Base-by-base conservation (phyloP, 2,329 filamentous ascomycete genomes). In the Cyclaneusma minus region DNA sequence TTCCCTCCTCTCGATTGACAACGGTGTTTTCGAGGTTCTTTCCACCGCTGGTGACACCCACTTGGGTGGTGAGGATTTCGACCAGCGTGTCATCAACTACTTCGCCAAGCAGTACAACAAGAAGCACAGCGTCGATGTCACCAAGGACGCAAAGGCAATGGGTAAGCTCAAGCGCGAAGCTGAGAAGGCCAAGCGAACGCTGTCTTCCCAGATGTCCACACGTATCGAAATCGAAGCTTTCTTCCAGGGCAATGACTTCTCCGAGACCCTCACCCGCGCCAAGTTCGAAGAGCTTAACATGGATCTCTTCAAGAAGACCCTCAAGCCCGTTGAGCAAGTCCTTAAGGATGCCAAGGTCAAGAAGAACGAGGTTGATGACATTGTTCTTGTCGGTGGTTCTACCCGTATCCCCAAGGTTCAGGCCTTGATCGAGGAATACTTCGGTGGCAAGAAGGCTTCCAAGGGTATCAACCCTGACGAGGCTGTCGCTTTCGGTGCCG, bases 391-490 rank as follows among this genome's bases (percentile, higher is more conserved):
- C 37, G 89, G 89, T 74, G 89, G 89, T 58, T 95, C 89, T 35
- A 95, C 89, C 41, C 87, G 89, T 81, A 95, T 98, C 44, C 87
- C 89, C 55, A 95, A 94, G 79, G 85, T 95, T 41, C 79, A 91
- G 62, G 55, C 71, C 44, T 75, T 95, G 51, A 80, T 95, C 41
- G 84, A 95, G 67, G 85, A 95, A 60, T 95, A 70, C 71, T 95
- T 95, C 55, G 64, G 52, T 45, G 78, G 85, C 56, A 95, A 95
- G 81, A 85, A 89, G 68, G 84, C 85, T 45, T 85, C 79, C 70
- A 95, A 95, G 82, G 83, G 84, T 60, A 93, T 98, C 56, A 95
- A 95, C 73, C 89, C 89, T 44, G 89, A 98, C 51, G 89, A 95
- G 68, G 89, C 89, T 62, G 89, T 95, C 43, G 89, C 89, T 50